A percentile compares a stretch with the other conserved stretches of the same genome.
phyloP scores from a whole-genome alignment of 2,329 filamentous ascomycete genomes.

The Falciphora oryzae region DNA sequence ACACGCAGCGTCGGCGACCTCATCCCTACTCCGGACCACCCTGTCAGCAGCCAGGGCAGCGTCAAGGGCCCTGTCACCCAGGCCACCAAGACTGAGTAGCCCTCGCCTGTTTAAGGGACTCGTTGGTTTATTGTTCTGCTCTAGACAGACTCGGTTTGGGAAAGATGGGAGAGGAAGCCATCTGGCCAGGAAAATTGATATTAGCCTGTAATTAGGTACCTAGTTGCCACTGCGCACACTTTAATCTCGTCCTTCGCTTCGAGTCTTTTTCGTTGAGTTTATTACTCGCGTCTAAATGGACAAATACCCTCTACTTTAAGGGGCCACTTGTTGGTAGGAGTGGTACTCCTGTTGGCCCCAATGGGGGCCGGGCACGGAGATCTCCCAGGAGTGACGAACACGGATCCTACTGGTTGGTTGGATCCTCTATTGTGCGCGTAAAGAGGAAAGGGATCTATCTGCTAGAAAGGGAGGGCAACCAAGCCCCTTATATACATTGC shows the following conservation, averaged over 20 bases:
- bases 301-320: no score
- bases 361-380: no score
- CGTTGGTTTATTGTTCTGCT: background rate
- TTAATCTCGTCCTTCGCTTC: background rate
- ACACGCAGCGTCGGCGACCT: constrained; percentile 53
- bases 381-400: no score
- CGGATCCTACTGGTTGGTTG: no score
- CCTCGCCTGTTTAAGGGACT: background rate
- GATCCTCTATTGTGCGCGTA: no score
- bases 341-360: no score
- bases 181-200: background rate
- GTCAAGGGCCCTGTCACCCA: constrained; percentile 12
- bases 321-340: no score
- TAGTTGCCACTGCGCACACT: background rate
- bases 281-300: background rate
- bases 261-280: background rate
- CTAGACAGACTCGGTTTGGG: background rate
- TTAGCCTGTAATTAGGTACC: background rate
- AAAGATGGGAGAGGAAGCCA: background rate
- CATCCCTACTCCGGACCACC: constrained; percentile 9
- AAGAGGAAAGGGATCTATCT: no score
- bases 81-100: background rate
- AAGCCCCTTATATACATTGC: no score
- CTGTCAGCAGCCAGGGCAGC: constrained; percentile 17
- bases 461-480: no score